phyloP scores from a whole-genome alignment of 225 moss, liverwort and hornwort genomes.

The Physcomitrellopsis africana region DNA sequence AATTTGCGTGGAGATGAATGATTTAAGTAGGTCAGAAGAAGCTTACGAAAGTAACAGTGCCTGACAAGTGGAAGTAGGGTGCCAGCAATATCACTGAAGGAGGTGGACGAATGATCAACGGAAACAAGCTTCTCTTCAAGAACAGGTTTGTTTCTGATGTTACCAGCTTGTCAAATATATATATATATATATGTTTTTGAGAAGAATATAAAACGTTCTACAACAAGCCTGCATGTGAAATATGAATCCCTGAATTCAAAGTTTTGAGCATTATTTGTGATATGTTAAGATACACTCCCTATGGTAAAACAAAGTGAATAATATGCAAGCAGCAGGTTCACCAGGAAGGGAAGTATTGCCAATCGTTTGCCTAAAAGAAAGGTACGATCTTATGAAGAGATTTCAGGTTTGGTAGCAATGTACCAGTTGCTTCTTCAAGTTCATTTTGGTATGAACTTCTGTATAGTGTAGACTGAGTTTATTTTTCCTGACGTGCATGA shows the following conservation, averaged over 20 bases:
- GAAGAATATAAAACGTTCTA: neutral
- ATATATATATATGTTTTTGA: too few relatives aligned
- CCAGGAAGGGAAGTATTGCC: constrained; percentile 95
- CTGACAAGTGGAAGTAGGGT: constrained; percentile 99
- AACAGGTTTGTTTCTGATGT: constrained; percentile 58
- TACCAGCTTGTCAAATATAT: neutral
- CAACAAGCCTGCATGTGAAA: constrained; percentile 7
- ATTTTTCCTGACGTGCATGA: too few relatives aligned
- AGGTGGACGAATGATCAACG: constrained; percentile 93
- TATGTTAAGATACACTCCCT: constrained; percentile 75
- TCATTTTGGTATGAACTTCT: neutral
- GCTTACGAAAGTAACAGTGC: constrained; percentile 91
- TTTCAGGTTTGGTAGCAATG: neutral
- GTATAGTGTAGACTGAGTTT: neutral
- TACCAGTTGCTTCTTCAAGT: neutral
- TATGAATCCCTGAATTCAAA: constrained; percentile 12
- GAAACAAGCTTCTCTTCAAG: constrained; percentile 91
- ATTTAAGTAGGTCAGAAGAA: constrained; percentile 88
- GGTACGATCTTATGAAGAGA: constrained; percentile 35
- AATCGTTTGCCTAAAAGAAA: constrained; percentile 98
- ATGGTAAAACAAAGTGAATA: constrained; percentile 80
- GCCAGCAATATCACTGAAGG: constrained; percentile 97
- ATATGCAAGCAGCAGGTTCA: constrained; percentile 99
- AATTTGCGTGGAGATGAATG: constrained; percentile 19
- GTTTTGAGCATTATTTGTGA: neutral